Percentiles rank a stretch among this genome's conserved stretches.
Conservation (phyloP, 148 eudicot genomes). For the Chenopodium quinoa region DNA sequence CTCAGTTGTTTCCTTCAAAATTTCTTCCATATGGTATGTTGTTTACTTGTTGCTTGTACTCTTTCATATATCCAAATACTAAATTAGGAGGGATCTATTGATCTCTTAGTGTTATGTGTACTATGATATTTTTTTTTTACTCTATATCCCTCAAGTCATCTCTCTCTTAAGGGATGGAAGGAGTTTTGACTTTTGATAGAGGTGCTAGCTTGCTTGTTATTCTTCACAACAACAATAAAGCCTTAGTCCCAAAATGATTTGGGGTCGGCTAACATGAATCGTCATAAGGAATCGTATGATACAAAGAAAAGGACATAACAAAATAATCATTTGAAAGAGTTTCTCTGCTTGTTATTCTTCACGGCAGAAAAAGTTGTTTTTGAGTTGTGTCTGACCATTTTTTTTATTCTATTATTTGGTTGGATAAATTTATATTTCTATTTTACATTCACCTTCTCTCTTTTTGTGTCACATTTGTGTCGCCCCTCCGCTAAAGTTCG, state of each 20-base stretch:
- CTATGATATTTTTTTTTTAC: not conserved
- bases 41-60: constrained; percentile 12
- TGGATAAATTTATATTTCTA: not conserved
- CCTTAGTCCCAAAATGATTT: too few species aligned
- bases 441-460: not conserved
- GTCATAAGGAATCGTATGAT: too few species aligned
- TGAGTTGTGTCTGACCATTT: not conserved
- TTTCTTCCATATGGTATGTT: constrained; percentile 72
- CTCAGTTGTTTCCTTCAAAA: constrained; percentile 68
- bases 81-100: not conserved
- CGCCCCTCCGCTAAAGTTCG: not conserved
- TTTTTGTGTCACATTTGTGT: not conserved
- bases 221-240: not conserved
- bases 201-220: constrained; percentile 5
- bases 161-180: constrained; percentile 7
- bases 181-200: not conserved
- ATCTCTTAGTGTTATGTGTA: not conserved
- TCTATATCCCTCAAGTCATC: not conserved
- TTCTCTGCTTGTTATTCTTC: not conserved
- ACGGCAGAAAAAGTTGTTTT: not conserved
- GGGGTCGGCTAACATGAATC: too few species aligned
- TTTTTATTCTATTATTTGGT: not conserved
- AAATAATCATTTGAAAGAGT: too few species aligned
- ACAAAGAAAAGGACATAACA: too few species aligned
- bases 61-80: not conserved